These are phyloP conservation scores for Botryotinia globosa DNA, from an alignment of 2,329 filamentous ascomycete genomes.

Conservation along the genomic window DNA sequence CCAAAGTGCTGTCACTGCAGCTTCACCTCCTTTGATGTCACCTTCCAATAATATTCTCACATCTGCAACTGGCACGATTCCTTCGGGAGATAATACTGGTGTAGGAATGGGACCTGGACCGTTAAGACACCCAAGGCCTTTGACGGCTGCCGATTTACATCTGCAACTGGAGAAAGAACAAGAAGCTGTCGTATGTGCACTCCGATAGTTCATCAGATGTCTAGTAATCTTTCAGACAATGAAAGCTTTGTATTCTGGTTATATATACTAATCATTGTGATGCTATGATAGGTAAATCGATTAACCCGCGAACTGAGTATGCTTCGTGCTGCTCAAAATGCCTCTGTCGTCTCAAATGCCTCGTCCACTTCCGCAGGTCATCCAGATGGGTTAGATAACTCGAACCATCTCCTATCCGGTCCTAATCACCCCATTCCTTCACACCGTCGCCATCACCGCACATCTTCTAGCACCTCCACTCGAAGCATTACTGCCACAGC, in stretches of 20 bases:
- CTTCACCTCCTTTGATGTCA: constrained; percentile 31
- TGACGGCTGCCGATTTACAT: constrained; percentile 87
- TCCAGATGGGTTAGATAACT: constrained; percentile 47
- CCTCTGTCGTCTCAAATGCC: constrained; percentile 63
- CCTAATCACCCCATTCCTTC: constrained; percentile 57
- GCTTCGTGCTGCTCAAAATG: constrained; percentile 70
- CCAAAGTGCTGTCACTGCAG: constrained; percentile 34
- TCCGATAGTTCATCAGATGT: background rate
- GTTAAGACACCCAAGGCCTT: constrained; percentile 77
- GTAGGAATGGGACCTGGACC: constrained; percentile 64
- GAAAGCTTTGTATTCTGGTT: background rate
- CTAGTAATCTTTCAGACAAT: background rate
- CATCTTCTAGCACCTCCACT: constrained; percentile 50
- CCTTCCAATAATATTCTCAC: constrained; percentile 27
- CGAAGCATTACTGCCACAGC: constrained; percentile 51
- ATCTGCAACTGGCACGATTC: constrained; percentile 10
- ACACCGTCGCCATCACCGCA: constrained; percentile 53
- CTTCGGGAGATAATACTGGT: constrained; percentile 42
- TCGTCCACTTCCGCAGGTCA: constrained; percentile 58
- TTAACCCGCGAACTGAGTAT: constrained; percentile 83
- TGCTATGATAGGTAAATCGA: constrained; percentile 70
- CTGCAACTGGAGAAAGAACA: constrained; percentile 91
- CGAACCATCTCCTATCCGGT: constrained; percentile 55
- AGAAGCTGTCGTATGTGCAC: constrained; percentile 75
- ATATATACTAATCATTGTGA: constrained; percentile 12